These are phyloP conservation scores for Gloeopeniophorella convolvens DNA, from an alignment of 768 basidiomycete genomes.

Conservation along the genomic window DNA sequence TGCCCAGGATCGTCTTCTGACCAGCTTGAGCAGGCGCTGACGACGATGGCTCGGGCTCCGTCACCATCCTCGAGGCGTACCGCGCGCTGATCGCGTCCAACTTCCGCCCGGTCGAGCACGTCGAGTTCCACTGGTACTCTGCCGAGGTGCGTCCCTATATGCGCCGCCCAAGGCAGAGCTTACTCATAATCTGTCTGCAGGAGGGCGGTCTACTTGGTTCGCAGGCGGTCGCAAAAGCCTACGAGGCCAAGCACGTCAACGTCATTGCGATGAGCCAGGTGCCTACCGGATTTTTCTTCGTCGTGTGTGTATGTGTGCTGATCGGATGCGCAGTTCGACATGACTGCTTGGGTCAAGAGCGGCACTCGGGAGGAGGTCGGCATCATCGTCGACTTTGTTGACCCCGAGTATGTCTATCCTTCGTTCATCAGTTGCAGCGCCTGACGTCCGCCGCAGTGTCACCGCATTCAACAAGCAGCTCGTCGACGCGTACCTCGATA, in stretches of 20 bases:
- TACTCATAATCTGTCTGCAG: slow-evolving; percentile 29
- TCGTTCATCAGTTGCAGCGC: background rate
- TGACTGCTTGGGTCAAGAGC: slow-evolving; percentile 90
- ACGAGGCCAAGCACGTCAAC: slow-evolving; percentile 53
- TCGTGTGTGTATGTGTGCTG: slow-evolving; percentile 4
- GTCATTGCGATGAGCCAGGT: slow-evolving; percentile 85
- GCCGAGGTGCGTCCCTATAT: slow-evolving; percentile 49
- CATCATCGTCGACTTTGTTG: slow-evolving; percentile 79
- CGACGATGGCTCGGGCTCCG: slow-evolving; percentile 55
- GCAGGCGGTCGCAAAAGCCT: slow-evolving; percentile 79
- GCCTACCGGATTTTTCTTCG: slow-evolving; percentile 12
- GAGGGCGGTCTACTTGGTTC: slow-evolving; percentile 84
- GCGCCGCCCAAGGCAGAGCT: background rate
- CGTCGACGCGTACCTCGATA: slow-evolving; percentile 71
- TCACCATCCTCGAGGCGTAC: slow-evolving; percentile 75
- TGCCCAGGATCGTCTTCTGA: background rate
- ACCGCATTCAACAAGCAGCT: slow-evolving; percentile 76
- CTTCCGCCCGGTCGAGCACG: slow-evolving; percentile 56
- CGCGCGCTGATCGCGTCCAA: slow-evolving; percentile 61
- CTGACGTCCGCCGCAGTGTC: slow-evolving; percentile 41
- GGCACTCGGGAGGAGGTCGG: slow-evolving; percentile 60
- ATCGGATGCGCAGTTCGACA: slow-evolving; percentile 56
- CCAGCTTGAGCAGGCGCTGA: slow-evolving; percentile 52
- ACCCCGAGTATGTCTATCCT: slow-evolving; percentile 41
- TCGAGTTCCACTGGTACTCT: slow-evolving; percentile 85